Base-by-base conservation (phyloP, 129 eudicot species). In the Dittrichia graveolens region DNA sequence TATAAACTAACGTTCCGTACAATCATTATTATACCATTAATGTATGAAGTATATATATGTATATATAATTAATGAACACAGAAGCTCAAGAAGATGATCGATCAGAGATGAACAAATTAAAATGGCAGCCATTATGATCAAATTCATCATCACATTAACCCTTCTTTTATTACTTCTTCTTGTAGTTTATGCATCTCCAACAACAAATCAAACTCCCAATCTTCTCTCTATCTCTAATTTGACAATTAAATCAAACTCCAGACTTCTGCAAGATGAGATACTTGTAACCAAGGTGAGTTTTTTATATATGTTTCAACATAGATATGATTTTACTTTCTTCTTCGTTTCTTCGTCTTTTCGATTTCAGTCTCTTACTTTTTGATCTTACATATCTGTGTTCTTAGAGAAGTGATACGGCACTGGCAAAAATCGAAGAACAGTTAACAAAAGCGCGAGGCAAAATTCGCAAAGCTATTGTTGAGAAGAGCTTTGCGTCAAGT, bases 391-490 rank as follows among this genome's bases (percentile, higher is more conserved):
- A 24, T 24, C 31, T 24, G 34, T 34, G 39, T 76, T 35, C 38
- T 48, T 61, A 69, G 67, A 62, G 52, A 60, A 48, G 15, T 8
- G 71, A 77, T 49, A 42, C 69, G 8, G 8, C 35, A 9, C 69
- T 60, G 39, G 76, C 46, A 15, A 75, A 56, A 40, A 49, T 69
- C 10, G 81, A 77, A 69, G 63, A 60, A 38, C 81, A 77, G 70
- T 60, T 69, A 6, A 69, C 81, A 16, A 68, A 60, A 35, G 81
- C 76, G 16, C 47, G 81, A 60, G 71, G 70, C 7, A 37, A 60
- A 10, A 69, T 77, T 60, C 76, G 11, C 55, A 60, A 60, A 24
- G 81, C 76, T 0, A 77, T 77, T 69, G 64, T 48, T 46, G 71
- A 77, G 47, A 77, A 39, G 70, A 60, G 64, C n/a, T 41, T 57